Conservation (phyloP, 2,329 filamentous ascomycete genomes). For the Phaeosphaeriaceae sp. region DNA sequence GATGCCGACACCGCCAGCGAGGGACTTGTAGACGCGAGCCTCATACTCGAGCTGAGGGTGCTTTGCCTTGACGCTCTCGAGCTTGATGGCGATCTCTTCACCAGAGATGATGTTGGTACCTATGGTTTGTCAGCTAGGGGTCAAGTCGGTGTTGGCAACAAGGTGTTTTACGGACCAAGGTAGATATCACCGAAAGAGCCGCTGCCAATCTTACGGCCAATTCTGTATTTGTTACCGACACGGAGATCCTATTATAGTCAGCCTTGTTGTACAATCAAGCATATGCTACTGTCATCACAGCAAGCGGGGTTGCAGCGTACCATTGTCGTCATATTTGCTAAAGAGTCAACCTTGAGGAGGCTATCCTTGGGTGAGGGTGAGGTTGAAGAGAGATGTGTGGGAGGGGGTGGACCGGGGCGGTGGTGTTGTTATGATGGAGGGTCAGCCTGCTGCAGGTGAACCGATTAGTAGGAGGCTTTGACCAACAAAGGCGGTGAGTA, state of each 20-base stretch:
- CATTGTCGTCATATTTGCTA: conserved; percentile 66
- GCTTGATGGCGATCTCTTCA: conserved; percentile 99
- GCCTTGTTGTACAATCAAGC: conserved; percentile 22
- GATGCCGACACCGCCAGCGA: conserved; percentile 96
- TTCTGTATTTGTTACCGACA: conserved; percentile 99
- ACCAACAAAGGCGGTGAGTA: conserved; percentile 52
- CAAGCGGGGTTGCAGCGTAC: conserved; percentile 55
- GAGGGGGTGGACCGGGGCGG: conserved; percentile 22
- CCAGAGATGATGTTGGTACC: conserved; percentile 99
- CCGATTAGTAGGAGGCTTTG: conserved; percentile 51
- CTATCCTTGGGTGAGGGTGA: conserved; percentile 31
- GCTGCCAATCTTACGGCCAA: conserved; percentile 98
- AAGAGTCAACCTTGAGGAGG: conserved; percentile 42
- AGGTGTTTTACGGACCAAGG: conserved; percentile 63
- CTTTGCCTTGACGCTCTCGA: conserved; percentile 99
- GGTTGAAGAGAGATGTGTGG: no score
- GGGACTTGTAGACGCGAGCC: conserved; percentile 86
- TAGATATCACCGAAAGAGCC: conserved; percentile 99
- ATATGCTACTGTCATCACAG: conserved; percentile 20
- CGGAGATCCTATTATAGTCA: conserved; percentile 78
- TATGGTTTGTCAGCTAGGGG: conserved; percentile 42
- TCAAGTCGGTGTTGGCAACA: background rate
- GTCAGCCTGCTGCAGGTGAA: conserved; percentile 46
- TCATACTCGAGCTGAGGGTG: conserved; percentile 99
- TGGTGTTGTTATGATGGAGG: conserved; percentile 30